A percentile compares a stretch with the other conserved stretches of the same genome.
Conservation (phyloP, 2,329 filamentous ascomycete species). For the Xylaria sp. region DNA sequence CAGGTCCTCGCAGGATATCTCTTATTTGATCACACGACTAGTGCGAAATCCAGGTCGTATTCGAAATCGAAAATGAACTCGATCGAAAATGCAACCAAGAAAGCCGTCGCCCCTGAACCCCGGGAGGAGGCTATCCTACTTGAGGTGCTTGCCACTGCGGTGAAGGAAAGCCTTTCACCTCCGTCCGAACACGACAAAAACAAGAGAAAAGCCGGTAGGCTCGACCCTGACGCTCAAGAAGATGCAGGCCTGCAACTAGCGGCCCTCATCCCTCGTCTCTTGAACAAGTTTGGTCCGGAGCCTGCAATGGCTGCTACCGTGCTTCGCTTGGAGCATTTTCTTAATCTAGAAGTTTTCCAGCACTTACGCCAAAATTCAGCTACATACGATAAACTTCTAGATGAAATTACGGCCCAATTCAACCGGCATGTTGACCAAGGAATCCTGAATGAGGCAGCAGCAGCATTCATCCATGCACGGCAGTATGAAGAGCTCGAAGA, state of each 20-base stretch:
- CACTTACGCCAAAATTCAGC: slow-evolving; percentile 85
- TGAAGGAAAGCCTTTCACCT: slow-evolving; percentile 72
- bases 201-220: slow-evolving; percentile 60
- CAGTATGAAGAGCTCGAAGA: slow-evolving; percentile 89
- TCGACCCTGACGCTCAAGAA: slow-evolving; percentile 73
- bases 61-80: slow-evolving; percentile 53
- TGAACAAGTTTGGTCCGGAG: slow-evolving; percentile 92
- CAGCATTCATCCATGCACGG: slow-evolving; percentile 81
- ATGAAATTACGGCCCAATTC: slow-evolving; percentile 94
- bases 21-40: slow-evolving; percentile 84
- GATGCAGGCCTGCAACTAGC: slow-evolving; percentile 78
- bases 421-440: slow-evolving; percentile 85
- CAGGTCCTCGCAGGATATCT: slow-evolving; percentile 87
- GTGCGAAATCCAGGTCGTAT: slow-evolving; percentile 55
- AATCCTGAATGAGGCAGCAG: slow-evolving; percentile 81
- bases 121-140: slow-evolving; percentile 84
- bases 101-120: slow-evolving; percentile 71
- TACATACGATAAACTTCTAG: slow-evolving; percentile 77
- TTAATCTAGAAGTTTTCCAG: slow-evolving; percentile 86
- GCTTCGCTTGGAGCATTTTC: slow-evolving; percentile 79
- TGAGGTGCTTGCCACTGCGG: slow-evolving; percentile 81
- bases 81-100: slow-evolving; percentile 66
- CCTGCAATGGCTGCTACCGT: slow-evolving; percentile 85
- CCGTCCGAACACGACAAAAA: slow-evolving; percentile 66
- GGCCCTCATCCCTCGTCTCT: slow-evolving; percentile 75